Conservation (phyloP, 2,329 filamentous ascomycete genomes). For the Diaporthe australafricana region DNA sequence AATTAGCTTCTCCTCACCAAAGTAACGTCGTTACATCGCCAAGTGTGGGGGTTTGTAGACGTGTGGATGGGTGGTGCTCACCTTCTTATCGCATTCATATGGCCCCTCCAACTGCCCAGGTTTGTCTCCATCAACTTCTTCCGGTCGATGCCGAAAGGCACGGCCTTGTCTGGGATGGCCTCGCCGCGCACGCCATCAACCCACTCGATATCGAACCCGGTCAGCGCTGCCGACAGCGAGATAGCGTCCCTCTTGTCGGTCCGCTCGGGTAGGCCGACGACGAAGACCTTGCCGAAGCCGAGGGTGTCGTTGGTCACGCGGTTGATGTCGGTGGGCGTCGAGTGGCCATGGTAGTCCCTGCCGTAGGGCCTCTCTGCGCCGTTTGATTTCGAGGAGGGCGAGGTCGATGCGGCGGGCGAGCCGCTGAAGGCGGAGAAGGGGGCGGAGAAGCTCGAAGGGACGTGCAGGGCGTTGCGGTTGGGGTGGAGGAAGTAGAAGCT, state of each 20-base stretch:
- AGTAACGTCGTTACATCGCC: slow-evolving; percentile 13
- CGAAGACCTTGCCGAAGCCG: slow-evolving; percentile 51
- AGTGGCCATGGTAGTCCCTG: slow-evolving; percentile 38
- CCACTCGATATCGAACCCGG: slow-evolving; percentile 57
- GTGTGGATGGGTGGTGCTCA: slow-evolving; percentile 32
- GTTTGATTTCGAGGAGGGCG: not conserved
- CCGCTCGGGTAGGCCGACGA: slow-evolving; percentile 62
- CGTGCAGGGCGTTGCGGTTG: not conserved
- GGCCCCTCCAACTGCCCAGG: slow-evolving; percentile 54
- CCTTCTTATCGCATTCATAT: slow-evolving; percentile 52
- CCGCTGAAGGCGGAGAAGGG: slow-evolving; percentile 28
- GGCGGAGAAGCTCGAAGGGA: slow-evolving; percentile 27
- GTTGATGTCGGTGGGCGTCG: slow-evolving; percentile 39
- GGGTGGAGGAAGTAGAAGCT: slow-evolving; percentile 36
- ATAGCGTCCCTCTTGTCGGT: slow-evolving; percentile 64
- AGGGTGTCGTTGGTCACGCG: slow-evolving; percentile 44
- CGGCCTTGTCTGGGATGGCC: slow-evolving; percentile 50
- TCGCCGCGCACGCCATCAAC: slow-evolving; percentile 57
- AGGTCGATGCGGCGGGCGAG: not conserved
- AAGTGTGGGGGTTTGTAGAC: not conserved
- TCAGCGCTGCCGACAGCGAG: slow-evolving; percentile 58
- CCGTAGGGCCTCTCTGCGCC: slow-evolving; percentile 32
- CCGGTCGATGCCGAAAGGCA: slow-evolving; percentile 48
- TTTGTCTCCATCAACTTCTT: slow-evolving; percentile 47
- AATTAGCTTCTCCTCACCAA: slow-evolving; percentile 9